Evolutionary conservation across 108 stramenopile species (phyloP).

Genomic region (Conticribra weissflogii): DNA sequence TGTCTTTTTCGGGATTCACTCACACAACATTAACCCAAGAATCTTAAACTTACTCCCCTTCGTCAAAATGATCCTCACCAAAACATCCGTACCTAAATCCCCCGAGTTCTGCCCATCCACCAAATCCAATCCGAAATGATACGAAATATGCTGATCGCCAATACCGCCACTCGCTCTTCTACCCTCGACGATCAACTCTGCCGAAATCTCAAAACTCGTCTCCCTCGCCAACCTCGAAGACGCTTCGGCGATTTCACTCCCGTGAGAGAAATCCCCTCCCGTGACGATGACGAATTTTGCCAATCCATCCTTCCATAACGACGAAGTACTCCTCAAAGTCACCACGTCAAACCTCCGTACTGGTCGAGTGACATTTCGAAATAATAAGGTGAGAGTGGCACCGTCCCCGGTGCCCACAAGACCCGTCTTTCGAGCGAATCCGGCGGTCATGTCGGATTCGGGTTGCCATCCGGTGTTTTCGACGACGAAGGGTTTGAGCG

Average conservation of each 20-base stretch:
- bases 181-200: slow-evolving; percentile 27
- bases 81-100: slow-evolving; percentile 32
- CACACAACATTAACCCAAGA: slow-evolving; percentile 51
- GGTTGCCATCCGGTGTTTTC: slow-evolving; percentile 56
- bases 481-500: slow-evolving; percentile 37
- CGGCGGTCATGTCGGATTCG: slow-evolving; percentile 49
- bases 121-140: slow-evolving; percentile 51
- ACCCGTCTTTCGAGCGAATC: slow-evolving; percentile 51
- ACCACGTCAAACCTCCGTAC: slow-evolving; percentile 44
- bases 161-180: slow-evolving; percentile 21
- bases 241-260: slow-evolving; percentile 31
- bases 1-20: too few species aligned
- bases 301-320: slow-evolving; percentile 41
- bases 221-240: slow-evolving; percentile 31
- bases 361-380: slow-evolving; percentile 39
- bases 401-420: slow-evolving; percentile 43
- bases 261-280: slow-evolving; percentile 49
- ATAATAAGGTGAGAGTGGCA: slow-evolving; percentile 45
- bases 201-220: slow-evolving; percentile 41
- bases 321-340: slow-evolving; percentile 43
- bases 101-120: slow-evolving; percentile 24
- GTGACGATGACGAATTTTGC: slow-evolving; percentile 45
- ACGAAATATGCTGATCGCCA: slow-evolving; percentile 38
- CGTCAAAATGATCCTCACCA: slow-evolving; percentile 39
- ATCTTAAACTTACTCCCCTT: slow-evolving; percentile 50